Base-by-base conservation (phyloP, 139 green algal genomes). In the Choricystis sp. region DNA sequence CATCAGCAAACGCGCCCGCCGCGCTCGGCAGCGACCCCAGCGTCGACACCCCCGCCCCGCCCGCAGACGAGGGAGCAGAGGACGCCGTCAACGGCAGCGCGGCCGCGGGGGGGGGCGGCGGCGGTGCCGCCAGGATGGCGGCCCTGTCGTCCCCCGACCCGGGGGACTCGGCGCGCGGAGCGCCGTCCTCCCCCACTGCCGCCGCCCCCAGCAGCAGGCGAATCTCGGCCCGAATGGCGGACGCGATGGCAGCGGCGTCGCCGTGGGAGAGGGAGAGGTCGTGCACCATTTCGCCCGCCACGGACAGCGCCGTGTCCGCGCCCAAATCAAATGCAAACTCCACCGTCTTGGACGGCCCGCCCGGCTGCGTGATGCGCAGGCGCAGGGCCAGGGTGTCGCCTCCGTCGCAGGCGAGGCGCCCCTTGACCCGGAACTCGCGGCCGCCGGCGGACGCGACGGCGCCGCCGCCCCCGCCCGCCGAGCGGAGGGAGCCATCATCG, bases 231-330 rank as follows among this genome's bases (percentile, higher is more conserved):
- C 71, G 66, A 57, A 84, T 82, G 31, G 72, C 68, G 24, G 31
- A 26, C 1, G 75, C 63, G 66, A 83, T 81, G 52, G 72, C 63
- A 0, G 55, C 70, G 16, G 84, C 86, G 63, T 95, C 83, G 19
- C 78, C 74, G 1, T 72, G 72, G 5, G 74, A 83, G 40, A 94
- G 64, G 74, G 71, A 79, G 60, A 98, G 75, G 64, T 97, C 91
- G 52, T 89, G 69, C 66, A 97, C 90, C 91, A 98, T 97, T 73
- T 98, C 92, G 26, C 59, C 71, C 0, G 92, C 90, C 40, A 98
- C 89, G 63, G 70, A 83, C 22, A 85, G 75, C 0, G 86, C 81
- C 0, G 85, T 96, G 74, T 98, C 92, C 28, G 74, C 74, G 0
- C 56, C 64, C 66, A 87, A 66, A 59, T 95, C 84, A 77, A 96